A percentile compares a stretch with the other conserved stretches of the same genome.
Conservation (phyloP, 2,329 filamentous ascomycete species). For the Aspergillus eucalypticola region DNA sequence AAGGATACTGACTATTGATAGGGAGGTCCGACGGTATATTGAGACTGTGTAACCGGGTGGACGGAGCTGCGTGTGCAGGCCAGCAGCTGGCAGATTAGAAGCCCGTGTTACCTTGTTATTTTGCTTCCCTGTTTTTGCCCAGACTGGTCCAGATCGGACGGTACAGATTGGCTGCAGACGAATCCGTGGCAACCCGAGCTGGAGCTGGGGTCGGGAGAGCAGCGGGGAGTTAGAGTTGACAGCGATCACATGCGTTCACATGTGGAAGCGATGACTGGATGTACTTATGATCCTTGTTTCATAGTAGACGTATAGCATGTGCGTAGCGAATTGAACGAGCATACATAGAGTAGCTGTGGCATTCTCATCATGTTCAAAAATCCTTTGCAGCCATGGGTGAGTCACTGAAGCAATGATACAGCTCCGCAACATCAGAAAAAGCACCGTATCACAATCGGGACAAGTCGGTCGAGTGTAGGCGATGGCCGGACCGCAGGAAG, state of each 20-base stretch:
- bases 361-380: too few relatives aligned
- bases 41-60: slow-evolving; percentile 62
- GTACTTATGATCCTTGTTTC: not conserved
- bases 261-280: not conserved
- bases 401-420: too few relatives aligned
- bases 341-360: too few relatives aligned
- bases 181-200: too few relatives aligned
- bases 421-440: too few relatives aligned
- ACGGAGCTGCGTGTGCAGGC: not conserved
- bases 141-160: not conserved
- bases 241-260: slow-evolving; percentile 9
- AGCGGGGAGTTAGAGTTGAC: not conserved
- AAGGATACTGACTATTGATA: slow-evolving; percentile 35
- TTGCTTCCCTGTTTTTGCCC: not conserved
- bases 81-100: slow-evolving; percentile 1
- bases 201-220: slow-evolving; percentile 7
- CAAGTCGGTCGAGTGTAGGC: not conserved
- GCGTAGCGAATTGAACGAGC: not conserved
- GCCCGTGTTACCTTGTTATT: not conserved
- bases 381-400: too few relatives aligned
- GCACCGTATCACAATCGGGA: not conserved
- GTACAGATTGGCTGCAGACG: too few relatives aligned
- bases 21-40: slow-evolving; percentile 77
- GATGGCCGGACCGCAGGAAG: not conserved
- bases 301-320: not conserved